Percentiles rank a stretch among this genome's conserved stretches.
These are phyloP conservation scores for Myxozyma neglecta DNA, from an alignment of 805 yeast species.

Conservation along the genomic window DNA sequence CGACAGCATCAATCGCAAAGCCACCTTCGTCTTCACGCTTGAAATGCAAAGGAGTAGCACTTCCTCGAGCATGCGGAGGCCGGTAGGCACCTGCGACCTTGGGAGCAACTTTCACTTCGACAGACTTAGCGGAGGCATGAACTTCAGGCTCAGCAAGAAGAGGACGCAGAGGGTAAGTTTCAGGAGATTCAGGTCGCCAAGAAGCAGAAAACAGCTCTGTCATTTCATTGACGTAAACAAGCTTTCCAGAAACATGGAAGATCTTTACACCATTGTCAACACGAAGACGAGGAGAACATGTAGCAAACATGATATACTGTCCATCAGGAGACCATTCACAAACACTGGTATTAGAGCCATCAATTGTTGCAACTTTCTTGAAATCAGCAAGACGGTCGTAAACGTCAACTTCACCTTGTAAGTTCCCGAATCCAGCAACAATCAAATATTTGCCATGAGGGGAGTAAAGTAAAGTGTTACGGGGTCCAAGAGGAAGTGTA, in stretches of 20 bases:
- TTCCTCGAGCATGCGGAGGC: slow-evolving; percentile 88
- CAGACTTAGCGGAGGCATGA: slow-evolving; percentile 65
- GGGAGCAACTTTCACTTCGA: slow-evolving; percentile 44
- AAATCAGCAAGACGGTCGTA: slow-evolving; percentile 89
- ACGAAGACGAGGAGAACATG: slow-evolving; percentile 93
- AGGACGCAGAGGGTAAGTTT: slow-evolving; percentile 52
- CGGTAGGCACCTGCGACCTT: slow-evolving; percentile 88
- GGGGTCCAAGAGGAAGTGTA: slow-evolving; percentile 79
- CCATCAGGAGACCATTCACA: slow-evolving; percentile 99
- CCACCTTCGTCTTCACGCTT: slow-evolving; percentile 35
- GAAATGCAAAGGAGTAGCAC: slow-evolving; percentile 38
- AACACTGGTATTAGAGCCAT: slow-evolving; percentile 92
- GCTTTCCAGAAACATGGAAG: slow-evolving; percentile 88
- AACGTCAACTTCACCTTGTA: slow-evolving; percentile 94
- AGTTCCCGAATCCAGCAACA: slow-evolving; percentile 96
- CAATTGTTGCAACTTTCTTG: slow-evolving; percentile 72
- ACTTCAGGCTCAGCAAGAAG: slow-evolving; percentile 56
- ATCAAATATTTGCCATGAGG: slow-evolving; percentile 90
- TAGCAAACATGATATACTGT: slow-evolving; percentile 86
- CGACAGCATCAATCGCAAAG: slow-evolving; percentile 22
- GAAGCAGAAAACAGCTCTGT: slow-evolving; percentile 75
- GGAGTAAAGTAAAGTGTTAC: slow-evolving; percentile 86
- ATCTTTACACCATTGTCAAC: slow-evolving; percentile 93
- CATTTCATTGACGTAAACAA: slow-evolving; percentile 75
- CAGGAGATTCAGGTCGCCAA: slow-evolving; percentile 70